These are phyloP conservation scores for Bipolaris oryzae DNA, from an alignment of 2,329 filamentous ascomycete genomes.

Conservation along the genomic window DNA sequence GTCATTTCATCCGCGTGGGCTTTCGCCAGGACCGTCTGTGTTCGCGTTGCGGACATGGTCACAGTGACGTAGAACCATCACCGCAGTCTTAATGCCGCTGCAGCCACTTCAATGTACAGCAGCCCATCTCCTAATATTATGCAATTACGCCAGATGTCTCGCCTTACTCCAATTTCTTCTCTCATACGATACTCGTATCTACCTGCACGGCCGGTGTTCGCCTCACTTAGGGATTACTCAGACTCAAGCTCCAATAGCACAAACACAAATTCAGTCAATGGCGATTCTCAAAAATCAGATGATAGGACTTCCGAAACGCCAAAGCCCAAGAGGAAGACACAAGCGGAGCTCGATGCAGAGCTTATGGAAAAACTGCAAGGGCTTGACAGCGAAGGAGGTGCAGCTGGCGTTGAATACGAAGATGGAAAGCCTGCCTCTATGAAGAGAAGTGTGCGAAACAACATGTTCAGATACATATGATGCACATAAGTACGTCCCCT, in stretches of 20 bases:
- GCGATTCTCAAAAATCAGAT: conserved; percentile 16
- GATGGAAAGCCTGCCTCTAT: conserved; percentile 73
- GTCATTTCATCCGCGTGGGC: neutral
- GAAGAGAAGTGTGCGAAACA: conserved; percentile 74
- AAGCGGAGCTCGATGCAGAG: conserved; percentile 70
- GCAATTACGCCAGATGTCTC: neutral
- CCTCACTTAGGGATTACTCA: conserved; percentile 8
- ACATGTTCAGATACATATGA: conserved; percentile 75
- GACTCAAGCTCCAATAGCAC: conserved; percentile 4
- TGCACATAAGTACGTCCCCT: neutral
- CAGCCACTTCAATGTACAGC: neutral
- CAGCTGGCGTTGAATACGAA: conserved; percentile 75
- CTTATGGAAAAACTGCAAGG: conserved; percentile 68
- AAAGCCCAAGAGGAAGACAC: conserved; percentile 57
- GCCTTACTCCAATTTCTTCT: neutral
- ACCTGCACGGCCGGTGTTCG: neutral
- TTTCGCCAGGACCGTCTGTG: neutral
- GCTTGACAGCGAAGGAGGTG: conserved; percentile 72
- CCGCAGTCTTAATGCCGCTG: neutral
- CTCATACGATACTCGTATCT: neutral
- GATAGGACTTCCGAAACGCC: conserved; percentile 19
- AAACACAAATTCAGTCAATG: neutral
- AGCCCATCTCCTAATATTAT: neutral
- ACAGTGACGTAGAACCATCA: conserved; percentile 31
- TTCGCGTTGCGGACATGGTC: conserved; percentile 15